Conservation (phyloP, 495 filamentous ascomycete species). For the Margaritispora aquatica region DNA sequence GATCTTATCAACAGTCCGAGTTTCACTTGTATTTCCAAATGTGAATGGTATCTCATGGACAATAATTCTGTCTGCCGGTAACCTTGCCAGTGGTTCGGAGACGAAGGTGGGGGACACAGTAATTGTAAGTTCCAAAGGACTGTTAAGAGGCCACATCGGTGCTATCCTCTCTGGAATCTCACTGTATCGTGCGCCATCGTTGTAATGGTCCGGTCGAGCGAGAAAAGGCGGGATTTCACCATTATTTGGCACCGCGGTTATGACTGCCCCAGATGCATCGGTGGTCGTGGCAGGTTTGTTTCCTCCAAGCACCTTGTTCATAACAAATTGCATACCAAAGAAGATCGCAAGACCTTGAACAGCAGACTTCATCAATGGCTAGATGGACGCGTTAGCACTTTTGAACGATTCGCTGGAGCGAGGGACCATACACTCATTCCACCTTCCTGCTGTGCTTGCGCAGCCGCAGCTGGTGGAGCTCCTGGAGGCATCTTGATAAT, state of each 20-base stretch:
- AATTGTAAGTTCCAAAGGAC: constrained; percentile 73
- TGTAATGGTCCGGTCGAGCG: constrained; percentile 51
- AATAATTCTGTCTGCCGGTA: constrained; percentile 53
- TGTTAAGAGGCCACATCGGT: constrained; percentile 82
- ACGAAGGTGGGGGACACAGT: constrained; percentile 73
- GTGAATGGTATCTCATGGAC: constrained; percentile 74
- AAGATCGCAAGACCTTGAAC: constrained; percentile 67
- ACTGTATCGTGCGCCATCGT: constrained; percentile 61
- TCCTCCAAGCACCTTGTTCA: constrained; percentile 42
- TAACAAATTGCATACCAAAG: constrained; percentile 56
- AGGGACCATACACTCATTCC: constrained; percentile 19
- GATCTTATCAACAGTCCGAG: constrained; percentile 66
- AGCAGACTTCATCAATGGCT: constrained; percentile 49
- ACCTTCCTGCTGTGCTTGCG: constrained; percentile 14
- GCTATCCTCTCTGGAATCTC: constrained; percentile 68
- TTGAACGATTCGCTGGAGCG: not conserved
- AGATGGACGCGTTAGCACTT: not conserved
- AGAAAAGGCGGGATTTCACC: constrained; percentile 57
- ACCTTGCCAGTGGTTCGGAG: constrained; percentile 56
- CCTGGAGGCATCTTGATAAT: constrained; percentile 26
- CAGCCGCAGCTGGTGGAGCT: constrained; percentile 21
- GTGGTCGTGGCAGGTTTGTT: constrained; percentile 37
- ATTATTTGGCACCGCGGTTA: constrained; percentile 37
- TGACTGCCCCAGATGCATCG: constrained; percentile 39
- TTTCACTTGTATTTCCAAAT: constrained; percentile 76